Conservation (phyloP, 768 basidiomycete species). For the Exsudoporus frostii region DNA sequence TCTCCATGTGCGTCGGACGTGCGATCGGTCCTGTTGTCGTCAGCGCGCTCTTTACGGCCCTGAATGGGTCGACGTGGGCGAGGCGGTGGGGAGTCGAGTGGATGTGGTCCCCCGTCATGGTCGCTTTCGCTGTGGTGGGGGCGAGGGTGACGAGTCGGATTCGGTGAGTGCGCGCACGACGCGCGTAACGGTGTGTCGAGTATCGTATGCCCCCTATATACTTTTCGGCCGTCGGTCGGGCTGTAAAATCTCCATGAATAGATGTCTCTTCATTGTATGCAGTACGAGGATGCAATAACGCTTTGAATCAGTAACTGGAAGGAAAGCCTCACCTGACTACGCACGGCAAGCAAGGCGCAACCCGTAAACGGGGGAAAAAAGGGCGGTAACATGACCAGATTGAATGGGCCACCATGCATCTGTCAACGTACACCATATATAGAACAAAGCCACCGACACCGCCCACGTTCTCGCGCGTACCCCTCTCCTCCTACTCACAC, state of each 20-base stretch:
- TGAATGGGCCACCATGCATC: neutral
- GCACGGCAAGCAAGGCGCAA: no score
- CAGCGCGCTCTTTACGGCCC: constrained; percentile 19
- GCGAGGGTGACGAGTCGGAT: constrained; percentile 10
- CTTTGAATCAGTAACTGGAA: no score
- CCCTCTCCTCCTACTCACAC: no score
- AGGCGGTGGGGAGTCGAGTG: constrained; percentile 3
- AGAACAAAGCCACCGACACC: neutral
- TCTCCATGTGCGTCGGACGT: constrained; percentile 52
- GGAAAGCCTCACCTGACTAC: neutral
- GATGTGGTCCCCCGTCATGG: constrained; percentile 12
- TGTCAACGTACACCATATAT: neutral
- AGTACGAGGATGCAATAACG: neutral
- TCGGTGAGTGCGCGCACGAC: neutral
- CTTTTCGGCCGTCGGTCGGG: neutral
- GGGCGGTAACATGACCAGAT: neutral
- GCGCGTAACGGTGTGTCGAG: neutral
- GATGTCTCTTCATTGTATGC: neutral
- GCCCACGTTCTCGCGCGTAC: no score
- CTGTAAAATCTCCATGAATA: no score
- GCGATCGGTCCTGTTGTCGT: constrained; percentile 45
- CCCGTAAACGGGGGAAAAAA: neutral
- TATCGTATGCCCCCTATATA: neutral
- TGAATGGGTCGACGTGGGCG: constrained; percentile 11
- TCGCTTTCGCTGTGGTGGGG: neutral